Evolutionary conservation across 306 rosid genomes (phyloP), one percentile per base, ranked within the genome.

Genomic region (Canavalia gladiata): DNA sequence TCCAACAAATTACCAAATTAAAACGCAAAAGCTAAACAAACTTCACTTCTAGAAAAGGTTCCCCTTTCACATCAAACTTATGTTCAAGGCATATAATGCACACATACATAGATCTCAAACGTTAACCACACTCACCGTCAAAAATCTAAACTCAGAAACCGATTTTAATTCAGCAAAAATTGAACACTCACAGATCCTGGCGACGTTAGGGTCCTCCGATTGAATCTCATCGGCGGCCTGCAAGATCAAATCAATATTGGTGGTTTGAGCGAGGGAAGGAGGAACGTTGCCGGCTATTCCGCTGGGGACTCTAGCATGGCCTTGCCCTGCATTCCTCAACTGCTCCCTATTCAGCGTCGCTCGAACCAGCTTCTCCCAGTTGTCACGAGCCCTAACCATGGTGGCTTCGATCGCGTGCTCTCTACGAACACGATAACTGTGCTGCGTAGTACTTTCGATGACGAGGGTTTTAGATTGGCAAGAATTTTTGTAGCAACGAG

Each of bases 191-290:
- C 99, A 66, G 85, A 95, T 95, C 79, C 99, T 88, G 0, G 99
- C 86, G 66, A 91, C 89, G 72, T 85, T 88, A 13, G 98, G 86
- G 57, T 95, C 93, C 84, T 90, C 96, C 3, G 85, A 75, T 76
- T 91, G 98, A 88, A 95, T 87, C 76, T 89, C 97, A 86, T 95
- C 97, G 30, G 98, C 99, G 7, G 99, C 98, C 42, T 87, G 97
- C 52, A 95, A 84, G 82, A 95, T 95, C 58, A 90, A 85, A 43
- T 95, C 98, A 75, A 95, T 76, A 82, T 95, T 90, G 2, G 95
- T 90, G 3, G 88, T 75, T 69, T 82, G 88, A 49, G 87, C 92
- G 2, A 93, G 97, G 13, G 97, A 95, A 3, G 94, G 88, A 1
- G 97, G 97, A 59, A 95, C 93, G 1, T 92, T 87, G 8, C 93